Percentiles rank a stretch among this genome's conserved stretches.
Evolutionary conservation across 768 basidiomycete species (phyloP).

Genomic region (Agrocybe pediades): DNA sequence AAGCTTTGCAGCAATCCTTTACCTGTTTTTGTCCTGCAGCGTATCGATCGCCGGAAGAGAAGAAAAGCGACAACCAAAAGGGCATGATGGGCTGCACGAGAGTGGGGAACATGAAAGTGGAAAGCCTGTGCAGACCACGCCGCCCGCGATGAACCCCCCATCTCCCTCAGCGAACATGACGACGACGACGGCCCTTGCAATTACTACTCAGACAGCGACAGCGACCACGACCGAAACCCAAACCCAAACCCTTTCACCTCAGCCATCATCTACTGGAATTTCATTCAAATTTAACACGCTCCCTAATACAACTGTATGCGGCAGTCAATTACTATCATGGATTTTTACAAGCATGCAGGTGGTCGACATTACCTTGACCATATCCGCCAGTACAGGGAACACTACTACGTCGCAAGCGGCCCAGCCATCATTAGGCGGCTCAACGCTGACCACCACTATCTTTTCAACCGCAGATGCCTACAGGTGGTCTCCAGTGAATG

Average conservation of each 20-base stretch:
- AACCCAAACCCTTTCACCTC: not conserved
- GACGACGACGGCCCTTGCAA: not conserved
- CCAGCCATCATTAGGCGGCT: slow-evolving; percentile 14
- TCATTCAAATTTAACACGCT: slow-evolving; percentile 24
- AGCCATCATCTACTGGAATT: slow-evolving; percentile 2
- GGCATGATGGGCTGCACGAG: not conserved
- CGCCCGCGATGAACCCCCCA: too few species aligned
- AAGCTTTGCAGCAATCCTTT: not conserved
- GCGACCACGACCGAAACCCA: not conserved
- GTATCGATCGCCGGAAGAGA: not conserved
- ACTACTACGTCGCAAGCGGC: slow-evolving; percentile 2
- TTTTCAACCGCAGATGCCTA: slow-evolving; percentile 21
- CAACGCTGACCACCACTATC: slow-evolving; percentile 25
- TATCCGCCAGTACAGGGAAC: slow-evolving; percentile 1
- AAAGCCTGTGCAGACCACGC: not conserved
- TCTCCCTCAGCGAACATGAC: not conserved
- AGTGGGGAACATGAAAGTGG: not conserved
- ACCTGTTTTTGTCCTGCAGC: not conserved
- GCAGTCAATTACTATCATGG: slow-evolving; percentile 27
- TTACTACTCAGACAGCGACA: too few species aligned
- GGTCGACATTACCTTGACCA: slow-evolving; percentile 22
- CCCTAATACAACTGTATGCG: slow-evolving; percentile 30
- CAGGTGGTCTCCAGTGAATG: slow-evolving; percentile 32
- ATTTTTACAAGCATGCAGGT: slow-evolving; percentile 6
- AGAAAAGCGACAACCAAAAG: not conserved